These are phyloP conservation scores for Trematosphaeria pertusa DNA, from an alignment of 2,329 filamentous ascomycete species.

Conservation along the genomic window DNA sequence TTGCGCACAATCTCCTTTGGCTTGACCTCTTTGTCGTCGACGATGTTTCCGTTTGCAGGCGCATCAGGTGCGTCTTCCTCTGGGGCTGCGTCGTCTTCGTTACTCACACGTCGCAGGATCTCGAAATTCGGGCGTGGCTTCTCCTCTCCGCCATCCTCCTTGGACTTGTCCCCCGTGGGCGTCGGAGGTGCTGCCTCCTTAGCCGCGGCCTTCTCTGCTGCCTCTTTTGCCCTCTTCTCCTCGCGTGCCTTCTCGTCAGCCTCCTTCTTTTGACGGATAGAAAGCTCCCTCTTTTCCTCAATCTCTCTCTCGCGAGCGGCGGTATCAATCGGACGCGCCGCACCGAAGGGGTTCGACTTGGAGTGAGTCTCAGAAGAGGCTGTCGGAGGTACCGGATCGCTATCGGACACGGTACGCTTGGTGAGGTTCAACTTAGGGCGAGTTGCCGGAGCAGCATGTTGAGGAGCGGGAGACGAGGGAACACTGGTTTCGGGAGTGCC, in stretches of 20 bases:
- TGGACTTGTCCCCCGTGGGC: slow-evolving; percentile 38
- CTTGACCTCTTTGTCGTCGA: slow-evolving; percentile 62
- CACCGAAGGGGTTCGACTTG: slow-evolving; percentile 93
- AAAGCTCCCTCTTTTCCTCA: slow-evolving; percentile 82
- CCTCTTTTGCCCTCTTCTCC: slow-evolving; percentile 63
- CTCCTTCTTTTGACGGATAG: slow-evolving; percentile 82
- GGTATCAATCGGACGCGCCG: slow-evolving; percentile 92
- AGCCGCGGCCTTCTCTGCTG: slow-evolving; percentile 66
- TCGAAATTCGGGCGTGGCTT: slow-evolving; percentile 61
- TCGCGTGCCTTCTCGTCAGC: slow-evolving; percentile 85
- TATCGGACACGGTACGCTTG: slow-evolving; percentile 90
- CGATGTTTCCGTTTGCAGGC: slow-evolving; percentile 58
- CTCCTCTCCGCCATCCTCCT: slow-evolving; percentile 48
- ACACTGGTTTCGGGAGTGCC: slow-evolving; percentile 76
- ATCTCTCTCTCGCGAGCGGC: slow-evolving; percentile 87
- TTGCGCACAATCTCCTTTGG: slow-evolving; percentile 62
- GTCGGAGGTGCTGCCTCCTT: slow-evolving; percentile 57
- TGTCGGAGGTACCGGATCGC: slow-evolving; percentile 56
- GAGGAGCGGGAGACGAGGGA: slow-evolving; percentile 75
- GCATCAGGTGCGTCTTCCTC: slow-evolving; percentile 53
- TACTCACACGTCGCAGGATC: slow-evolving; percentile 58
- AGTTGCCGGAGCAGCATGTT: slow-evolving; percentile 63
- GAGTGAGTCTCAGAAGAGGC: slow-evolving; percentile 61
- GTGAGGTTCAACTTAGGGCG: slow-evolving; percentile 86
- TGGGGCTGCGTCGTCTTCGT: slow-evolving; percentile 39